Evolutionary conservation across 768 basidiomycete species (phyloP).

Genomic region (Suillus discolor): DNA sequence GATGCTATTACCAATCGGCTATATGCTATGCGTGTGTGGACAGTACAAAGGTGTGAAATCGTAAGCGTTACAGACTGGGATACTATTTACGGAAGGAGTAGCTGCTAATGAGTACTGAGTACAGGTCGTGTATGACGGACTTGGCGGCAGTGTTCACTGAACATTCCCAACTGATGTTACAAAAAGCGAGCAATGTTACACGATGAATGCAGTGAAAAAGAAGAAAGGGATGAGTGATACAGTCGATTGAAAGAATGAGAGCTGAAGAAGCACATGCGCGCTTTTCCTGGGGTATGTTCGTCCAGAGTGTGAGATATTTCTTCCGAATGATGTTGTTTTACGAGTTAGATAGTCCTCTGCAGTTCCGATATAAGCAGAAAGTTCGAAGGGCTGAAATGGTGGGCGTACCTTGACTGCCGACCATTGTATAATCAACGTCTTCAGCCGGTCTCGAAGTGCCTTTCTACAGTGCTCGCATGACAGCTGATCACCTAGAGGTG

Average conservation of each 20-base stretch:
- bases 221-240: not conserved
- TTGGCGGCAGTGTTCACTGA: not conserved
- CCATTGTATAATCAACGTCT: constrained; percentile 73
- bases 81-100: constrained; percentile 1
- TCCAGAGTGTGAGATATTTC: not conserved
- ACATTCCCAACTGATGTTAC: constrained; percentile 9
- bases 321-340: not conserved
- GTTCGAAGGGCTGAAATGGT: too few relatives aligned
- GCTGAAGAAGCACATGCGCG: not conserved
- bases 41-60: constrained; percentile 1
- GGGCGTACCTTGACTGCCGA: constrained; percentile 68
- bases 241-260: too few relatives aligned
- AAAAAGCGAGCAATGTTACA: constrained; percentile 3
- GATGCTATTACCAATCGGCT: not conserved
- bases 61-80: not conserved
- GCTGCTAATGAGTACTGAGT: constrained; percentile 11
- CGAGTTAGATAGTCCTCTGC: constrained; percentile 2
- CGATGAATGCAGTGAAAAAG: not conserved
- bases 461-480: constrained; percentile 69
- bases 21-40: constrained; percentile 9
- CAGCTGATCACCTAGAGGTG: constrained; percentile 69
- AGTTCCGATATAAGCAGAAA: not conserved
- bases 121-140: constrained; percentile 8
- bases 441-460: constrained; percentile 65
- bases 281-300: constrained; percentile 1